Evolutionary conservation across 2,329 filamentous ascomycete genomes (phyloP).

Genomic region (Trichoderma hamatum): DNA sequence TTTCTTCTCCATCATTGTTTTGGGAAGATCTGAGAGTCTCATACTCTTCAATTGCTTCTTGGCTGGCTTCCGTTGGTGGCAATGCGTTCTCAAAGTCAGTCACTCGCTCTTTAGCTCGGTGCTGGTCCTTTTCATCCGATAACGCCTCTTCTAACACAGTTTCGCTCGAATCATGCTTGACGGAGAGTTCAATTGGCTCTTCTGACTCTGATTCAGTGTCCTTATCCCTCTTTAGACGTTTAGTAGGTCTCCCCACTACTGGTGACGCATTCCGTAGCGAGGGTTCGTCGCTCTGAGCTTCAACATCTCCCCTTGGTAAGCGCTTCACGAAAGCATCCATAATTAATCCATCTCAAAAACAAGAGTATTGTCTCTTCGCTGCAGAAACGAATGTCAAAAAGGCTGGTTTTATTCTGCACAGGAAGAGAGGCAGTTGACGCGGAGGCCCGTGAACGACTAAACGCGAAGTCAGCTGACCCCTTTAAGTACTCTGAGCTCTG

Average conservation of each 20-base stretch:
- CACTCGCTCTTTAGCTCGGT: slow-evolving; percentile 11
- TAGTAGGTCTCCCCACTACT: slow-evolving; percentile 35
- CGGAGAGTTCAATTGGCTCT: slow-evolving; percentile 27
- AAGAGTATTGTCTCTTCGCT: background rate
- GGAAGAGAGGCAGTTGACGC: slow-evolving; percentile 23
- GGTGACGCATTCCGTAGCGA: background rate
- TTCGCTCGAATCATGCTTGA: background rate
- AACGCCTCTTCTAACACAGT: background rate
- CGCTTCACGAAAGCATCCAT: slow-evolving; percentile 47
- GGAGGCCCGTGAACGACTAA: slow-evolving; percentile 24
- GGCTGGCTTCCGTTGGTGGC: slow-evolving; percentile 66
- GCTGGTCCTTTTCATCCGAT: background rate
- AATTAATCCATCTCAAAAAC: slow-evolving; percentile 20
- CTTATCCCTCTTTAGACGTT: slow-evolving; percentile 39
- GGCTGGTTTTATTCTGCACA: slow-evolving; percentile 2
- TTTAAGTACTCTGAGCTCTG: background rate
- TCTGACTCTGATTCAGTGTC: slow-evolving; percentile 32
- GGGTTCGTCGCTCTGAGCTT: background rate
- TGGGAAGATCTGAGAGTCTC: slow-evolving; percentile 68
- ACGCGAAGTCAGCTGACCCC: slow-evolving; percentile 48
- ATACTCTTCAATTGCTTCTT: slow-evolving; percentile 78
- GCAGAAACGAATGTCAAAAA: background rate
- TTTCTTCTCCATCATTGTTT: slow-evolving; percentile 40
- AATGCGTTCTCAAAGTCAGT: slow-evolving; percentile 58
- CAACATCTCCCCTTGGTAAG: slow-evolving; percentile 31